Percentiles rank a stretch among this genome's conserved stretches.
These are phyloP conservation scores for Arabidopsis lyrata DNA, from an alignment of 441 rosid genomes.

Conservation along the genomic window DNA sequence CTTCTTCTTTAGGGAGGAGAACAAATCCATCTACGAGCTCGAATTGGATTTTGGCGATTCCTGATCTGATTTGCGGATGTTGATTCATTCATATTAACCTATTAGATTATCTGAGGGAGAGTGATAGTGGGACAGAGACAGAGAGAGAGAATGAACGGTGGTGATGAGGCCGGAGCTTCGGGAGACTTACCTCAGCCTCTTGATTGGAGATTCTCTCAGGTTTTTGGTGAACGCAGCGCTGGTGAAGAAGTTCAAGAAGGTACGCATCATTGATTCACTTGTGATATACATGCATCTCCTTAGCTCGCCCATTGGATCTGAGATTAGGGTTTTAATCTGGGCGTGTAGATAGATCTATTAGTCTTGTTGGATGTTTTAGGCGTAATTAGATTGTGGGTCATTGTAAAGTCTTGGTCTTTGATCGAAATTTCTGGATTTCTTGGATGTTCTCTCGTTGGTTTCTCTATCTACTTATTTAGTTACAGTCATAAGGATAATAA, in stretches of 20 bases:
- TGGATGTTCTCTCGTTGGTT: too few species aligned
- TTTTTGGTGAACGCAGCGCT: slow-evolving; percentile 74
- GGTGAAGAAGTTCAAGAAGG: slow-evolving; percentile 87
- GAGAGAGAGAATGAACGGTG: slow-evolving; percentile 57
- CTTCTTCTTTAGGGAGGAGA: slow-evolving; percentile 24
- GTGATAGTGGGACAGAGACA: slow-evolving; percentile 32
- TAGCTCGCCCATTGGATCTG: slow-evolving; percentile 33
- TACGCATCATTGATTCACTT: slow-evolving; percentile 23
- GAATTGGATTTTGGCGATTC: not conserved
- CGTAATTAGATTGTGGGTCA: slow-evolving; percentile 9
- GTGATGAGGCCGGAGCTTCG: slow-evolving; percentile 57
- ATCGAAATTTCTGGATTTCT: slow-evolving; percentile 18
- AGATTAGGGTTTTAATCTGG: slow-evolving; percentile 35
- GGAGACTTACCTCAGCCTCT: slow-evolving; percentile 52
- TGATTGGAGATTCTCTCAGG: slow-evolving; percentile 84
- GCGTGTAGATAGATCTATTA: slow-evolving; percentile 37
- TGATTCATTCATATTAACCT: slow-evolving; percentile 27
- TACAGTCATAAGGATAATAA: not conserved
- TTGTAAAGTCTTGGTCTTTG: slow-evolving; percentile 26
- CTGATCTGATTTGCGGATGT: slow-evolving; percentile 30
- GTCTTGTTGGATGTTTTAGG: not conserved
- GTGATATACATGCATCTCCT: slow-evolving; percentile 19
- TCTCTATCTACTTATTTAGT: not conserved
- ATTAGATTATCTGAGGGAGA: slow-evolving; percentile 29
- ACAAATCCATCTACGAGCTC: slow-evolving; percentile 3